Base-by-base conservation (phyloP, 345 rosid species). In the thale cress (Arabidopsis thaliana) region DNA sequence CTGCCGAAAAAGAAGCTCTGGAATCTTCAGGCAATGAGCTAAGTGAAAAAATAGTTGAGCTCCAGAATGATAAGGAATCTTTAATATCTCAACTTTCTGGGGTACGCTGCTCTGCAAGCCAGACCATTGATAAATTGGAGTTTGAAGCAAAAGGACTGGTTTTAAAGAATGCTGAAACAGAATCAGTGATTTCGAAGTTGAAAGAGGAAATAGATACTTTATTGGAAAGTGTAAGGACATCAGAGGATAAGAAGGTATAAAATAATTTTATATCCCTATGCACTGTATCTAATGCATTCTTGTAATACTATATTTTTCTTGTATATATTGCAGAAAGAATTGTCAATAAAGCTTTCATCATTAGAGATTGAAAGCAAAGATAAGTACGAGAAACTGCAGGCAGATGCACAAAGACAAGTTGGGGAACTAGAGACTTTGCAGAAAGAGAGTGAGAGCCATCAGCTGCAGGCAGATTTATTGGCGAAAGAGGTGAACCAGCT, bases 281-380 rank as follows among this genome's bases (percentile, higher is more conserved):
- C 37, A 12, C 46, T 64, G 40, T 67, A 49, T 48, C 59, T 64
- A 42, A 51, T 57, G 34, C 61, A 72, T 79, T 69, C 24, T 61
- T 78, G 44, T 57, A 59, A 65, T 74, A 51, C 69, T 77, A 30
- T 41, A 66, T 70, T 28, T 5, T 71, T 73, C 59, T 48, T 38
- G 60, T 67, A 53, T 85, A 59, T 85, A 65, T 73, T 67, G 63
- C 89, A 95, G 99, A 59, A 92, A 83, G 89, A 85, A 51, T 81
- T 87, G 25, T 73, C 83, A 81, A 34, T 69, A 49, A 84, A 92
- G 83, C 52, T 87, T 81, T 79, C 96, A 52, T 75, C 81, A 37
- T 30, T 87, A 73, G 90, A 91, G 82, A 68, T 76, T 44, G 89
- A 86, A 80, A 87, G 82, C 78, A 89, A 87, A 74, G 86, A 85